phyloP scores from a whole-genome alignment of 768 basidiomycete species.

The Tulasnella sp. region DNA sequence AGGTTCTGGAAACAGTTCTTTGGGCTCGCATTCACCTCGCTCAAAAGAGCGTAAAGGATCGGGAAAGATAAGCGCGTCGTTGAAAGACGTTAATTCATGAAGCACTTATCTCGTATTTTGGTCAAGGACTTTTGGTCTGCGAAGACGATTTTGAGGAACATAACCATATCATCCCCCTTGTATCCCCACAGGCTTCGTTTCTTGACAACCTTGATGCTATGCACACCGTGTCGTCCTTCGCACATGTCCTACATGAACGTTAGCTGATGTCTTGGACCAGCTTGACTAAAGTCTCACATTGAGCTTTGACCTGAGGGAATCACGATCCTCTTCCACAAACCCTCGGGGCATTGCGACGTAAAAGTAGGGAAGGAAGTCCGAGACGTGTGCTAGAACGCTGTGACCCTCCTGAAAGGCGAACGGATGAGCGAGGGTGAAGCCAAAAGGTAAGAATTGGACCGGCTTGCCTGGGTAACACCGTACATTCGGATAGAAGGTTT shows the following conservation, averaged over 20 bases:
- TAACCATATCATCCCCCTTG: constrained; percentile 71
- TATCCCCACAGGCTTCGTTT: constrained; percentile 88
- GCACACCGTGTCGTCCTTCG: constrained; percentile 48
- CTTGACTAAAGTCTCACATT: constrained; percentile 59
- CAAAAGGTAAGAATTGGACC: background rate
- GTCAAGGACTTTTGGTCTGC: constrained; percentile 75
- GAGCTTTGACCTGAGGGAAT: constrained; percentile 65
- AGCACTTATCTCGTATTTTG: constrained; percentile 86
- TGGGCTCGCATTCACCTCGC: constrained; percentile 68
- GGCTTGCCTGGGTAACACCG: constrained; percentile 81
- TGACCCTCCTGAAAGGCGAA: constrained; percentile 64
- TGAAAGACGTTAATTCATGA: constrained; percentile 52
- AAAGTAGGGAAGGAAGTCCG: constrained; percentile 89
- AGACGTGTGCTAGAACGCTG: constrained; percentile 84
- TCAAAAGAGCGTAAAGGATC: constrained; percentile 59
- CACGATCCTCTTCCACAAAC: constrained; percentile 68
- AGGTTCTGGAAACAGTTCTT: constrained; percentile 57
- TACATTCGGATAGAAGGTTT: constrained; percentile 68
- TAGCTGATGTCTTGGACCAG: background rate
- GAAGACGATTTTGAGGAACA: constrained; percentile 86
- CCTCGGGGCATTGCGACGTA: constrained; percentile 87
- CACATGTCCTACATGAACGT: background rate
- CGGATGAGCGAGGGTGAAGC: background rate
- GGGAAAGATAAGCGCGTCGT: background rate
- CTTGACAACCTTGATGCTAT: constrained; percentile 59